phyloP scores from a whole-genome alignment of 1,139 yeast genomes.

The Yamadazyma atlantica region DNA sequence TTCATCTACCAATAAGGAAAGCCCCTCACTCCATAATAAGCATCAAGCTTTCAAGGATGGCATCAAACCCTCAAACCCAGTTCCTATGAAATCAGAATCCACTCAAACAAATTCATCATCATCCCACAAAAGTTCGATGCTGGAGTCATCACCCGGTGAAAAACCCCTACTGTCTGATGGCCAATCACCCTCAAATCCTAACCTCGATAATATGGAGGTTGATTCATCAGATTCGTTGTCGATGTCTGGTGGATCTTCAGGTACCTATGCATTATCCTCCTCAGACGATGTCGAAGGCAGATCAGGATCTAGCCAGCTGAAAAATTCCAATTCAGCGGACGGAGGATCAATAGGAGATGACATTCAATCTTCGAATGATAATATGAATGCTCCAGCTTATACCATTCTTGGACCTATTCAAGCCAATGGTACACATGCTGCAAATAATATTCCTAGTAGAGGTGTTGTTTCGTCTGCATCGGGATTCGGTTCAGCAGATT shows the following conservation, averaged over 20 bases:
- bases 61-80: conserved; percentile 22
- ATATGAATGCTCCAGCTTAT: background rate
- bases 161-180: too few relatives aligned
- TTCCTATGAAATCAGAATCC: conserved; percentile 11
- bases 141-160: background rate
- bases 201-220: conserved; percentile 11
- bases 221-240: conserved; percentile 14
- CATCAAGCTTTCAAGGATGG: conserved; percentile 22
- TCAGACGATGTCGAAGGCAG: conserved; percentile 16
- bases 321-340: conserved; percentile 9
- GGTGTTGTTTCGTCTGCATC: background rate
- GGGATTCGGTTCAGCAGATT: background rate
- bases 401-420: conserved; percentile 2
- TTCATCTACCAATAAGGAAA: conserved; percentile 6
- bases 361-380: background rate
- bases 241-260: conserved; percentile 11
- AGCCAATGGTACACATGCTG: too few relatives aligned
- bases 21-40: conserved; percentile 9
- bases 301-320: conserved; percentile 7
- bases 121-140: background rate
- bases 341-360: conserved; percentile 9
- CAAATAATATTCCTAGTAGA: background rate
- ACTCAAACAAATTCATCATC: conserved; percentile 1
- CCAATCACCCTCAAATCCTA: background rate
- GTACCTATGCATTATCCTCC: conserved; percentile 14